A percentile compares a stretch with the other conserved stretches of the same genome.
Evolutionary conservation across 257 asterid species (phyloP).

Genomic region (Scutellaria baicalensis): DNA sequence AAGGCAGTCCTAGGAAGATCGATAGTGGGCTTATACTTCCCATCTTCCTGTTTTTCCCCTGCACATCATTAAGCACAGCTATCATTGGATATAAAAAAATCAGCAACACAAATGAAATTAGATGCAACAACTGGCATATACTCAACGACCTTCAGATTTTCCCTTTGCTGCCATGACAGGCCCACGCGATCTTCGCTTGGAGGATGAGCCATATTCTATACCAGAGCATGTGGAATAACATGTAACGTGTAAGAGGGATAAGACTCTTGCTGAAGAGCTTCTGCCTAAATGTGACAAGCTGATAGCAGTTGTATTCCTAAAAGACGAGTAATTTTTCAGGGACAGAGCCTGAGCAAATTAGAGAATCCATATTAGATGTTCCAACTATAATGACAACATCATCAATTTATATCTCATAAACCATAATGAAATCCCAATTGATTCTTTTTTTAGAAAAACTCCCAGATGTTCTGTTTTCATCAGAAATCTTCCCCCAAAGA

Average conservation of each 20-base stretch:
- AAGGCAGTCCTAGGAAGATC: slow-evolving; percentile 90
- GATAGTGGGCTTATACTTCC: slow-evolving; percentile 83
- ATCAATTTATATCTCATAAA: background rate
- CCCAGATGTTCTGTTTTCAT: background rate
- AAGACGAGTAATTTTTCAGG: slow-evolving; percentile 56
- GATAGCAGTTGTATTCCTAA: slow-evolving; percentile 48
- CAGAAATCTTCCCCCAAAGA: background rate
- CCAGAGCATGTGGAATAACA: slow-evolving; percentile 47
- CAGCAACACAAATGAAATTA: slow-evolving; percentile 5
- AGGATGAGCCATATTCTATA: slow-evolving; percentile 37
- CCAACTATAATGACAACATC: slow-evolving; percentile 6
- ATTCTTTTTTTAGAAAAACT: background rate
- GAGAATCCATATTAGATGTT: slow-evolving; percentile 26
- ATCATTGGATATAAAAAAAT: slow-evolving; percentile 5
- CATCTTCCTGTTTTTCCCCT: slow-evolving; percentile 78
- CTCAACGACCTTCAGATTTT: slow-evolving; percentile 58
- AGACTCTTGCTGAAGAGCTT: slow-evolving; percentile 46
- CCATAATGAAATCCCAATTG: background rate
- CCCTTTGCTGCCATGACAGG: slow-evolving; percentile 81
- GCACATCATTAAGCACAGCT: slow-evolving; percentile 17
- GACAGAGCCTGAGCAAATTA: slow-evolving; percentile 62
- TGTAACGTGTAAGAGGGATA: slow-evolving; percentile 37
- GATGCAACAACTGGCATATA: background rate
- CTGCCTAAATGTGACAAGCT: slow-evolving; percentile 47
- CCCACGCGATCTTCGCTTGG: slow-evolving; percentile 59